Base-by-base conservation (phyloP, 352 stramenopile genomes). In the Pythium aphanidermatum region DNA sequence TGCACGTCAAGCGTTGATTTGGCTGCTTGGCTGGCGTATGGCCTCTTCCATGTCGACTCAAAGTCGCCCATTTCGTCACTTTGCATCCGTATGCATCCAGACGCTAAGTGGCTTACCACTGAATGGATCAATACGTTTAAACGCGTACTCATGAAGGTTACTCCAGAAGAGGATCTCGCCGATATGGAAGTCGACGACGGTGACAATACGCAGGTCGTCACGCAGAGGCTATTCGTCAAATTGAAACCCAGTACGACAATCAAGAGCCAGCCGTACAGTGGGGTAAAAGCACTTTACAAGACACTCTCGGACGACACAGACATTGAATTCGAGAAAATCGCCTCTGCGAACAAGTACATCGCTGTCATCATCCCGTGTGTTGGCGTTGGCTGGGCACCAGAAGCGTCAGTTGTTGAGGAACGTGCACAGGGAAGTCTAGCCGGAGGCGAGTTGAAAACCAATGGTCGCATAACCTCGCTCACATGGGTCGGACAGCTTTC, bases 11-110 rank as follows among this genome's bases (percentile, higher is more conserved):
- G 35, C 17, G 17, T 39, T 8, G 46, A 54, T 19, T 25, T 40
- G 21, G 46, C 46, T 5, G 43, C 42, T 9, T 79, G 68, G 68
- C 60, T 79, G 40, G 68, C 59, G 16, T 48, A 67, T 17, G 55
- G 51, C 14, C 38, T 66, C 0, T 73, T 78, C 44, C 68, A 79
- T 20, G 51, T 44, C 0, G 64, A 74, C 42, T 68, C 64, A 4
- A 27, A 46, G 13, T 60, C 42, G 0, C 33, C 29, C 14, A 38
- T 78, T 8, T 59, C 60, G 13, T 46, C 46, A 3, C 48, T 71
- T 27, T 42, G 56, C 7, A 27, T 77, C 2, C 34, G 40, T 17
- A 24, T 19, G n/a, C 6, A 33, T 16, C 5, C n/a, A 43, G 5
- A 24, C 39, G 17, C 16, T 26, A 13, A 55, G 19, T 3, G 14